Base-by-base conservation (phyloP, 2,329 filamentous ascomycete species). In the Aspergillus ibericus region DNA sequence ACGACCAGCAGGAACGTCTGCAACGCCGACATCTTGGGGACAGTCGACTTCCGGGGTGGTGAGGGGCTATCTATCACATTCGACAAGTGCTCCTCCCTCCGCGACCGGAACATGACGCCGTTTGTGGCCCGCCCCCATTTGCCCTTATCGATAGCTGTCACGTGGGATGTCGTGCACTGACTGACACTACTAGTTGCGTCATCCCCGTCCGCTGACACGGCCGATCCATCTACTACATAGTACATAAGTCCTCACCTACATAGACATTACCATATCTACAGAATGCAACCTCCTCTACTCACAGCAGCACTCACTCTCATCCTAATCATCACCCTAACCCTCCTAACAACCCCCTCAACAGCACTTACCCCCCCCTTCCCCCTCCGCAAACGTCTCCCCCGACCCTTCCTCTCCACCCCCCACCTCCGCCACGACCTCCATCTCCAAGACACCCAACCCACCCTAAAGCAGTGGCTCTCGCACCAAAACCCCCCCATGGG, bases 1-100 rank as follows among this genome's bases (percentile, higher is more conserved):
- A 79, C 74, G 48, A 76, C 74, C 66, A 82, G 72, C 70, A 82
- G 71, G 64, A 80, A 82, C 22, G 74, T 75, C 72, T 80, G 78
- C 62, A 80, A 67, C 62, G 78, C 79, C 59, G 78, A 80, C 77
- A 80, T 81, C 57, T 66, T 78, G 56, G 35, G n/a, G n/a, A n/a
- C 38, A 36, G n/a, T 13, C 16, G 36, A 29, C 22, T 32, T 27
- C n/a, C 29, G 15, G 22, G n/a, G n/a, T n/a, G n/a, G 10, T 20
- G 34, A 59, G 50, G 56, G 46, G 51, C 34, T 54, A 47, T 3
- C 22, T 25, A 25, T 25, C 22, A 25, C 22, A 25, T 25, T 25
- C 22, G n/a, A 25, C 47, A 42, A 48, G 58, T 53, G 27, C 54
- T 55, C 52, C 55, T 55, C 55, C 55, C 57, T 66, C 61, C 58